Percentiles rank a stretch among this genome's conserved stretches.
Conservation (phyloP, 129 eudicot species). For the Sambucus nigra region DNA sequence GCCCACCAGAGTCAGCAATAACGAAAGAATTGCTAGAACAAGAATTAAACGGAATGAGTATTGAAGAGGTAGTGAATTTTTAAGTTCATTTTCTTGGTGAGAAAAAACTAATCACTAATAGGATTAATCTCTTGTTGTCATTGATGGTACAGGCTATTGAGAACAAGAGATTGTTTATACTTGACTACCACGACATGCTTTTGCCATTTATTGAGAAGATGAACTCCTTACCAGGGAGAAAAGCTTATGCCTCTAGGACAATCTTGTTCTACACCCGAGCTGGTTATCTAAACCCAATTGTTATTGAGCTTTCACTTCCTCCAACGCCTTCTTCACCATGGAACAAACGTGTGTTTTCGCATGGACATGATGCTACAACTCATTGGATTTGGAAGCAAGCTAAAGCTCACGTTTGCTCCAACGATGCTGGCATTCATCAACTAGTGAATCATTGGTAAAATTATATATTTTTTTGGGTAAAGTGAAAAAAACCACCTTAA, state of each 20-base stretch:
- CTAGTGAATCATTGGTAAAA: conserved; percentile 75
- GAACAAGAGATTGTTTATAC: conserved; percentile 48
- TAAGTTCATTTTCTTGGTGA: not conserved
- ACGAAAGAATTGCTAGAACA: conserved; percentile 43
- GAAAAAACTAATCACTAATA: not conserved
- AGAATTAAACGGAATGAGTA: conserved; percentile 57
- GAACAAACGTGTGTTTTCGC: conserved; percentile 41
- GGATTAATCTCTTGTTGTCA: not conserved
- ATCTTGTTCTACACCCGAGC: conserved; percentile 35
- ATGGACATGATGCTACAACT: conserved; percentile 54
- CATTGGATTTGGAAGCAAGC: conserved; percentile 75
- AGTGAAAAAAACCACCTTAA: too few relatives aligned
- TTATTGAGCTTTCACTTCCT: conserved; percentile 72
- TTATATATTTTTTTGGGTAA: too few relatives aligned
- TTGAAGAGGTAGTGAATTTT: conserved; percentile 45
- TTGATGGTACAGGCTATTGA: conserved; percentile 37
- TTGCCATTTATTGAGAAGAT: conserved; percentile 58
- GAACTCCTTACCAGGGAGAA: conserved; percentile 50
- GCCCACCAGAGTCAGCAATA: conserved; percentile 61
- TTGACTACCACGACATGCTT: conserved; percentile 66
- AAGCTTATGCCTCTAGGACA: conserved; percentile 66
- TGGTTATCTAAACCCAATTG: conserved; percentile 42
- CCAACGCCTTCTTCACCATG: conserved; percentile 35
- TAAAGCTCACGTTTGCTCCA: conserved; percentile 74
- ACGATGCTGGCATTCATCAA: conserved; percentile 74